Evolutionary conservation across 768 basidiomycete species (phyloP), one percentile per base, ranked within the genome.

Genomic region (Suillus occidentalis): DNA sequence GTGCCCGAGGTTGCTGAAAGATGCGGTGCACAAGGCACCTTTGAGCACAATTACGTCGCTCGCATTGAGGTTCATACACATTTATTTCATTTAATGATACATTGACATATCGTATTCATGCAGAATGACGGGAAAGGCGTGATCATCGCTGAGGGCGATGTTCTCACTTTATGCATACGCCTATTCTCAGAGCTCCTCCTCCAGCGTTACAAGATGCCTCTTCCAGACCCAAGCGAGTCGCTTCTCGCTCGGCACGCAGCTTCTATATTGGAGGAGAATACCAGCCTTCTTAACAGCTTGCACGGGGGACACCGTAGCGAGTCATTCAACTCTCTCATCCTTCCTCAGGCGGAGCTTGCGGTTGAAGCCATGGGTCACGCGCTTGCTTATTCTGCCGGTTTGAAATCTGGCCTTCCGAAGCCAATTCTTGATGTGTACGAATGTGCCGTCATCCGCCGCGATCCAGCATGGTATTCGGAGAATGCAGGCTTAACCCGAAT

Each of bases 321-420:
- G 34, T 71, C 77, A 0, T 87, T 86, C 74, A 84, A 85, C 71
- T 77, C 80, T 7, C 78, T 85, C 60, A 73, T 88, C 63, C 81
- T 89, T 61, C 88, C 86, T 6, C 83, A 84, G 70, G 83, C 86
- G 12, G 82, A 85, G 60, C 64, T 66, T 14, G 79, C 84, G 7
- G 72, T 89, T 61, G 83, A 87, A 75, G 83, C 87, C n/a, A 84
- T 89, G 49, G 88, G 88, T 4, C 85, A 88, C 69, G 83, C 86
- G 18, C 76, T 86, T 49, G 85, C 87, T 3, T 87, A 88, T 70
- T 83, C 85, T 7, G 83, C 84, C 20, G 87, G 81, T 20, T 64
- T 82, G 52, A 75, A 76, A 40, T 76, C 77, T 14, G 78, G 77
- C 4, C 70, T 88, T 36, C 82, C 83, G 3, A 74, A 78, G 67